phyloP scores from a whole-genome alignment of 2,329 filamentous ascomycete species.

The Aureobasidium musti region DNA sequence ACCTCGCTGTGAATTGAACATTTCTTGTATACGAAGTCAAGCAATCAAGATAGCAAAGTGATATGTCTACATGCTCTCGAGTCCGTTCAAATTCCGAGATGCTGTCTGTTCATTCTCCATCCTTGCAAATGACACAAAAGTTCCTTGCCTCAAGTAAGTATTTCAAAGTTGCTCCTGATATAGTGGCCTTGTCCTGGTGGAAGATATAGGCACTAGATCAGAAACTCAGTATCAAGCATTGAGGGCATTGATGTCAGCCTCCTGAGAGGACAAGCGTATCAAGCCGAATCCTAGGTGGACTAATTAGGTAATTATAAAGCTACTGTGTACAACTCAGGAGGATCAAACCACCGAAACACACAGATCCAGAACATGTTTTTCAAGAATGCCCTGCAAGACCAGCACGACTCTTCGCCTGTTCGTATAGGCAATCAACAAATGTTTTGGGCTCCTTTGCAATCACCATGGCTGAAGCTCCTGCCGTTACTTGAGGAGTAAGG shows the following conservation, averaged over 20 bases:
- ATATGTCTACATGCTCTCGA: too few species aligned
- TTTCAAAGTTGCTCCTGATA: too few species aligned
- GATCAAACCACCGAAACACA: background rate
- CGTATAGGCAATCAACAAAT: conserved; percentile 44
- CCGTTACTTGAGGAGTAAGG: conserved; percentile 30
- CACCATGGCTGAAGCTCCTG: conserved; percentile 34
- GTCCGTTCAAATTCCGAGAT: too few species aligned
- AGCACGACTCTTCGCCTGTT: conserved; percentile 30
- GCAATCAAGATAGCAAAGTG: too few species aligned
- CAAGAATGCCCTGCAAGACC: background rate
- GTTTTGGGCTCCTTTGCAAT: conserved; percentile 47
- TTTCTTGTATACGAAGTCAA: too few species aligned
- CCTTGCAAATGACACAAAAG: too few species aligned
- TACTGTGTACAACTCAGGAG: background rate
- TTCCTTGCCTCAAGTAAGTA: too few species aligned
- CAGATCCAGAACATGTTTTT: background rate
- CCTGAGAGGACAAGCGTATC: background rate
- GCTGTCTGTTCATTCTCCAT: too few species aligned
- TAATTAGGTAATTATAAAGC: background rate
- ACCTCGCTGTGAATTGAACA: too few species aligned
- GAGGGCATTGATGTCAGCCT: too few species aligned
- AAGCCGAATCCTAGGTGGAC: background rate
- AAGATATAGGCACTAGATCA: background rate
- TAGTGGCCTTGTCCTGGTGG: too few species aligned
- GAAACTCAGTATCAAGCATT: background rate